Conservation (phyloP, 139 green algal species). For the Chlamydomonas asymmetrica region DNA sequence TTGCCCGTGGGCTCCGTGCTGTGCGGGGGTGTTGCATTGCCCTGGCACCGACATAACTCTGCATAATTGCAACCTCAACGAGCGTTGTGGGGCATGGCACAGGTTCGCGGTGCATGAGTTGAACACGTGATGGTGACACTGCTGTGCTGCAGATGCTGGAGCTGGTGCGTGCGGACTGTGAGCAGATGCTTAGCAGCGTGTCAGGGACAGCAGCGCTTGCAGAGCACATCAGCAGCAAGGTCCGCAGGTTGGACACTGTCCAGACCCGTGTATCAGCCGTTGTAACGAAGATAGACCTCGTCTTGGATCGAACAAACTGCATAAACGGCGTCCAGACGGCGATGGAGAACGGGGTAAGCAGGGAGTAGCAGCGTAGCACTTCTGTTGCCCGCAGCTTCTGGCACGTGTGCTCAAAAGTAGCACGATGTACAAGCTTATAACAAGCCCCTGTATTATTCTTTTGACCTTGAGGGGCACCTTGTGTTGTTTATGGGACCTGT, state of each 20-base stretch:
- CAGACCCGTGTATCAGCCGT: slow-evolving; percentile 66
- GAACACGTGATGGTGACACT: neutral
- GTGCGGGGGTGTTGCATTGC: too few species aligned
- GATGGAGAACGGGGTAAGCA: slow-evolving; percentile 44
- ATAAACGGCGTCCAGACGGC: slow-evolving; percentile 73
- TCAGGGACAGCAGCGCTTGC: slow-evolving; percentile 70
- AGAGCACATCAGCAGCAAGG: slow-evolving; percentile 83
- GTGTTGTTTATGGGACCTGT: too few species aligned
- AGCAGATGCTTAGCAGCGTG: slow-evolving; percentile 71
- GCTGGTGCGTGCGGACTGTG: slow-evolving; percentile 73
- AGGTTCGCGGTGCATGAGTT: neutral
- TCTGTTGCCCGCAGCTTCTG: too few species aligned
- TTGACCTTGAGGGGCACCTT: too few species aligned
- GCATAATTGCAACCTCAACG: neutral
- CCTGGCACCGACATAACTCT: neutral
- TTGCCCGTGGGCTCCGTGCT: too few species aligned
- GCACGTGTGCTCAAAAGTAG: too few species aligned
- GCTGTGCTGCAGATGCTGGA: slow-evolving; percentile 66
- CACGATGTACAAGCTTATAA: too few species aligned
- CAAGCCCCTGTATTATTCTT: too few species aligned
- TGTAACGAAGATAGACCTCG: slow-evolving; percentile 55
- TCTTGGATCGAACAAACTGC: slow-evolving; percentile 78
- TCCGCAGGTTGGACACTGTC: slow-evolving; percentile 72
- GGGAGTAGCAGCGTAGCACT: neutral
- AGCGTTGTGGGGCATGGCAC: neutral